Base-by-base conservation (phyloP, 768 basidiomycete genomes). In the Trametes punicea region DNA sequence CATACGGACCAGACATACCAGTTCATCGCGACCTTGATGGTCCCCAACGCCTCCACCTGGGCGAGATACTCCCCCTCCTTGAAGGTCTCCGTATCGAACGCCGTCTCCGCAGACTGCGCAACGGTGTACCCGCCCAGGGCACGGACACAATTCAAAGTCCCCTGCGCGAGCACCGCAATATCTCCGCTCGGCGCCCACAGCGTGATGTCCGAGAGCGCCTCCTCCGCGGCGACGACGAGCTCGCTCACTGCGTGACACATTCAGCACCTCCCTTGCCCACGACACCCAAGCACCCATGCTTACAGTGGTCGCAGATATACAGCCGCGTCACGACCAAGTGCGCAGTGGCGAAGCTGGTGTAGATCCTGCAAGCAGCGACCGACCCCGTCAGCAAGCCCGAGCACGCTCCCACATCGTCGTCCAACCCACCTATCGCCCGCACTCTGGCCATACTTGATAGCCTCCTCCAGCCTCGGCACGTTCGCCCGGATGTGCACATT, bases 401-500 rank as follows among this genome's bases (percentile, higher is more conserved):
- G n/a, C n/a, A 16, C 11, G n/a, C 40, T 13, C 7, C 31, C 7
- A 27, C 10, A 10, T 11, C 10, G 27, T 7, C 13, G 27, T 20
- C 7, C 6, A 9, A 60, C 71, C 52, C 56, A 85, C 85, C 83
- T 76, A 64, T 89, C 85, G 13, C 85, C 85, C 8, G 85, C 81
- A 59, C 82, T 83, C 45, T 81, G 77, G 3, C 84, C 85, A 60
- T 81, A 82, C 64, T 84, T 82, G 26, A 84, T 70, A 8, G 85
- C 84, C 64, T 83, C 77, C 64, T 85, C 82, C 45, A 87, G 69
- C 10, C 81, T 77, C 11, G 78, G 74, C 13, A 87, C 67, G 63
- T 83, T 85, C n/a, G 77, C 74, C 16, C 85, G 80, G 20, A 87
- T 74, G 62, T 88, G 85, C 0, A 80, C 75, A 53, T 79, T 84